These are phyloP conservation scores for Clathrus columnatus DNA, from an alignment of 768 basidiomycete species.

Conservation along the genomic window DNA sequence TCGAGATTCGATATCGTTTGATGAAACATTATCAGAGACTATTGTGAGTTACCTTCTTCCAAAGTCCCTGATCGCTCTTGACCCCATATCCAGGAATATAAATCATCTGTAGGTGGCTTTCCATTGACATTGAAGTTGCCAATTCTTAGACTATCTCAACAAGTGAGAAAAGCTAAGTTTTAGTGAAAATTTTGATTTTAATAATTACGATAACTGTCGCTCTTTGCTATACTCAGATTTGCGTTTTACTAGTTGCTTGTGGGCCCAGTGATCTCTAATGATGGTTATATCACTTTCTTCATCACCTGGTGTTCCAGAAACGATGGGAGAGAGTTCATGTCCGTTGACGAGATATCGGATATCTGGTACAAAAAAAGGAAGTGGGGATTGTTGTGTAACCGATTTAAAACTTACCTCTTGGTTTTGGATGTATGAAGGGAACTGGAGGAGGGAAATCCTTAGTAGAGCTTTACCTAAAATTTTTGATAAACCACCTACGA, in stretches of 20 bases:
- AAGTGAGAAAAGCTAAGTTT: not conserved
- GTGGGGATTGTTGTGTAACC: slow-evolving; percentile 40
- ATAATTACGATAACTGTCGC: slow-evolving; percentile 12
- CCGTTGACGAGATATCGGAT: slow-evolving; percentile 42
- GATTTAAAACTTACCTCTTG: slow-evolving; percentile 1
- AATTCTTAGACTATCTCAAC: slow-evolving; percentile 43
- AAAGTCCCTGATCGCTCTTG: not conserved
- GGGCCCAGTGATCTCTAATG: slow-evolving; percentile 61
- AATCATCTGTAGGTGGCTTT: slow-evolving; percentile 60
- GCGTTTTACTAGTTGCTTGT: slow-evolving; percentile 30
- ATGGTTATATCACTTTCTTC: slow-evolving; percentile 48
- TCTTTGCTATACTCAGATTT: slow-evolving; percentile 12
- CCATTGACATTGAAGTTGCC: slow-evolving; percentile 87
- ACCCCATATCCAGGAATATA: slow-evolving; percentile 54
- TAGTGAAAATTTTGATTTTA: not conserved
- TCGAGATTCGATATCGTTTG: not conserved
- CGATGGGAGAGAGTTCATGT: slow-evolving; percentile 49
- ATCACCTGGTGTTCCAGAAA: slow-evolving; percentile 55
- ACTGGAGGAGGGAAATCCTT: slow-evolving; percentile 10
- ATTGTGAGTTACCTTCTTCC: not conserved
- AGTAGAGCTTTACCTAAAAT: slow-evolving; percentile 4
- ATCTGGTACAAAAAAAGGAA: slow-evolving; percentile 39
- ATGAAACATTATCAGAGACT: too few relatives aligned
- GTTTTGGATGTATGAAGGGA: slow-evolving; percentile 12
- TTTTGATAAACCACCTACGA: not conserved